phyloP scores from a whole-genome alignment of 176 grass and related monocot genomes.

The Lolium perenne region DNA sequence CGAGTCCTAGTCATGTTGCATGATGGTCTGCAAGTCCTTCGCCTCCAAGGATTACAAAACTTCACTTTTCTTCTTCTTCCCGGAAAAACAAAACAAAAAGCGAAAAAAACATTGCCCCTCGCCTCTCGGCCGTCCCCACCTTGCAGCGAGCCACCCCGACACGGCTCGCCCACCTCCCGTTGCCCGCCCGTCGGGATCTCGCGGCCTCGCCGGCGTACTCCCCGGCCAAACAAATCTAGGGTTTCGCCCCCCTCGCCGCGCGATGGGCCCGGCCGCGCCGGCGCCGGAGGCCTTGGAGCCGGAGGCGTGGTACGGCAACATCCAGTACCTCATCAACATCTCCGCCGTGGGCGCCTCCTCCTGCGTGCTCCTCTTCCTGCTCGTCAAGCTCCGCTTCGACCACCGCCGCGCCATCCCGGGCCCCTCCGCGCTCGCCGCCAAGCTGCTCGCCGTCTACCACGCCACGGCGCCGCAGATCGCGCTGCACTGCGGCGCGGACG shows the following conservation, averaged over 20 bases:
- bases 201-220: conserved; percentile 34
- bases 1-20: not conserved
- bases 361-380: conserved; percentile 90
- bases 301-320: conserved; percentile 92
- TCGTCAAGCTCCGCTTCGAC: conserved; percentile 94
- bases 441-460: conserved; percentile 97
- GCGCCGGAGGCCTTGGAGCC: conserved; percentile 60
- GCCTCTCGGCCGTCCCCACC: conserved; percentile 25
- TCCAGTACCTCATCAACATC: conserved; percentile 98
- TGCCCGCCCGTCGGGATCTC: conserved; percentile 34
- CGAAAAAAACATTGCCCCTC: too few species aligned
- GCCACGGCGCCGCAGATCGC: conserved; percentile 91
- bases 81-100: not conserved
- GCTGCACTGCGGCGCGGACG: conserved; percentile 98
- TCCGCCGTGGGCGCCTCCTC: conserved; percentile 79
- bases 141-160: not conserved
- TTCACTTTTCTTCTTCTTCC: not conserved
- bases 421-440: conserved; percentile 80
- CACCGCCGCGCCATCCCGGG: conserved; percentile 90
- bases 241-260: not conserved
- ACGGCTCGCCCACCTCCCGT: conserved; percentile 12
- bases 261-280: conserved; percentile 42
- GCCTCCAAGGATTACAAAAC: not conserved
- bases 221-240: conserved; percentile 42
- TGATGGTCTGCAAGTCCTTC: not conserved